These are phyloP conservation scores for Phytophthora colocasiae DNA, from an alignment of 352 stramenopile genomes.

Conservation along the genomic window DNA sequence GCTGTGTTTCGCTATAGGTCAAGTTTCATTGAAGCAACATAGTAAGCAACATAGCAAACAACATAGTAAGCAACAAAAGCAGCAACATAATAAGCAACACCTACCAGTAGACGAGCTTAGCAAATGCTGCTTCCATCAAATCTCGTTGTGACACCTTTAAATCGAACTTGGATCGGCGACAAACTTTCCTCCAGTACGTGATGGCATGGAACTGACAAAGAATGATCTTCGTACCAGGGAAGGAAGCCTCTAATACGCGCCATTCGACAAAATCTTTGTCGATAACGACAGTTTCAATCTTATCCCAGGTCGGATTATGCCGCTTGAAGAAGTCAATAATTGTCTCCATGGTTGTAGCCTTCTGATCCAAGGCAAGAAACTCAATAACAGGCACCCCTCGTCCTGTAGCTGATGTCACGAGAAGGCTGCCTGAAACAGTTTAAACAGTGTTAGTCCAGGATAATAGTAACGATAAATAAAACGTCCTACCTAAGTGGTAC, in stretches of 20 bases:
- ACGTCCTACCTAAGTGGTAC: slow-evolving; percentile 11
- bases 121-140: neutral
- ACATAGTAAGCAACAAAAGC: slow-evolving; percentile 1
- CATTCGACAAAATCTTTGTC: slow-evolving; percentile 30
- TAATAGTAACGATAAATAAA: no score
- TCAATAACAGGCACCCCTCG: slow-evolving; percentile 23
- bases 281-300: slow-evolving; percentile 5
- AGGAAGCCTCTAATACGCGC: slow-evolving; percentile 3
- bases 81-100: neutral
- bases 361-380: slow-evolving; percentile 30
- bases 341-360: slow-evolving; percentile 13
- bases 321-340: slow-evolving; percentile 15
- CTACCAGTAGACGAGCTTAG: slow-evolving; percentile 12
- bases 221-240: slow-evolving; percentile 6
- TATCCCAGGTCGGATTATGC: neutral
- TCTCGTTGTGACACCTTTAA: slow-evolving; percentile 22
- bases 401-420: slow-evolving; percentile 27
- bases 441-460: no score
- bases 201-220: slow-evolving; percentile 18
- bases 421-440: slow-evolving; percentile 10
- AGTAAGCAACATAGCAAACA: slow-evolving; percentile 8
- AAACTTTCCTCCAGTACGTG: slow-evolving; percentile 13
- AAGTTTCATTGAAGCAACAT: neutral
- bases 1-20: slow-evolving; percentile 1
- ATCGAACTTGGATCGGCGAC: slow-evolving; percentile 6